Conservation (phyloP, 83 land plant species). For the Thuja plicata region DNA sequence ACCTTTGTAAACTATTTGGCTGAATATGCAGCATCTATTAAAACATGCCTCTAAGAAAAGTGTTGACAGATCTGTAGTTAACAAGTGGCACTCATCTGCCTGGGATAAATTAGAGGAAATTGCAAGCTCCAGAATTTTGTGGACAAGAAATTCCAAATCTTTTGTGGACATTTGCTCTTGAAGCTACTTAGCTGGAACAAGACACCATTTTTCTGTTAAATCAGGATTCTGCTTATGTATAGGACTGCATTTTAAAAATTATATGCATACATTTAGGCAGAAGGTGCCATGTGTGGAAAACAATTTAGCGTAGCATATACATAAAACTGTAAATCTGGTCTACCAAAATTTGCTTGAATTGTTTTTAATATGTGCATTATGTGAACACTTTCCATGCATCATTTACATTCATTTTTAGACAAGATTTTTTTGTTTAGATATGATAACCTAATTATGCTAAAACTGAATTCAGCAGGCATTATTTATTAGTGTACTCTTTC, state of each 20-base stretch:
- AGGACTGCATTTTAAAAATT: neutral
- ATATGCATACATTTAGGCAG: neutral
- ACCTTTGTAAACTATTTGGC: neutral
- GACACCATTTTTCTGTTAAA: neutral
- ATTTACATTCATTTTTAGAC: neutral
- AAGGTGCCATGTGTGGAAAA: neutral
- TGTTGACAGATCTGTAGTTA: neutral
- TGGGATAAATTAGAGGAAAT: neutral
- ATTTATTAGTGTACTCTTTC: too few species aligned
- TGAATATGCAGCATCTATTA: neutral
- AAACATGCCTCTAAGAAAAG: neutral
- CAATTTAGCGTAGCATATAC: neutral
- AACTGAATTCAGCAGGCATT: neutral
- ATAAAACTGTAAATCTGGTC: neutral
- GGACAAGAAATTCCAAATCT: neutral
- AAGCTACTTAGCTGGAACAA: neutral
- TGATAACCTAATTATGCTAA: neutral
- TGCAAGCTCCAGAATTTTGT: neutral
- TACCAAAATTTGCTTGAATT: neutral
- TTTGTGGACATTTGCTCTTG: neutral
- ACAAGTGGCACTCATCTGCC: neutral
- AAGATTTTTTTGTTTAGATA: neutral
- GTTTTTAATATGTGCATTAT: neutral
- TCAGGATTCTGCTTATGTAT: neutral
- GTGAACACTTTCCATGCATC: neutral